Base-by-base conservation (phyloP, 2,329 filamentous ascomycete genomes). In the Trichoderma endophyticum region DNA sequence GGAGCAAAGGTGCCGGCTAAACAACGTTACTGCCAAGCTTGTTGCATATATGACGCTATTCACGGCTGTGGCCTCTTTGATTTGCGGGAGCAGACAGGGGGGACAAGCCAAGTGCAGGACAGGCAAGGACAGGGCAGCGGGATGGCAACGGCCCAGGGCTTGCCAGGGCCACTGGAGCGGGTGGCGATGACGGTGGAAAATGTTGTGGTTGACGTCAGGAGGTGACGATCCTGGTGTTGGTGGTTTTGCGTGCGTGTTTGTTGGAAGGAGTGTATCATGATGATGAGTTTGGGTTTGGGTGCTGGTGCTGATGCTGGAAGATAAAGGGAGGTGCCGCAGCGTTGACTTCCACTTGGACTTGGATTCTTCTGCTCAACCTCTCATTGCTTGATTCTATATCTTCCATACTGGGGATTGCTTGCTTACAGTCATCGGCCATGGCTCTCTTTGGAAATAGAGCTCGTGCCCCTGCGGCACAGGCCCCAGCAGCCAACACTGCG, bases 21-120 rank as follows among this genome's bases (percentile, higher is more conserved):
- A 70, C 43, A 70, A 70, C 43, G 39, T 54, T 70, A 63, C 56
- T 63, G 68, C 68, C 68, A 70, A 63, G 59, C 68, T 70, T 70
- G 30, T 63, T 63, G 43, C 59, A 63, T 54, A 32, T 63, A 70
- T 70, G 68, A 70, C 68, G 68, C 68, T 63, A 62, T 70, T 70
- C 36, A 39, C 61, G 43, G 28, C 32, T 24, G 30, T 63, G 43
- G 18, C 30, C 11, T 28, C 15, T 32, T 26, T 51, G 9, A 63
- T 70, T 70, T 30, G 68, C 56, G 68, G 68, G 59, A 70, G 18
- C n/a, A 14, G 51, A 59, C 57, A 62, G 43, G 68, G 57, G 30
- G 43, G 30, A 21, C 15, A 18, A 43, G 18, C 68, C 59, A 60
- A 61, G 65, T 28, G 48, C 26, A 48, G 43, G 36, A 48, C 26